Evolutionary conservation across 1,284 basidiomycete genomes (phyloP).

Genomic region (Tilletia indica): DNA sequence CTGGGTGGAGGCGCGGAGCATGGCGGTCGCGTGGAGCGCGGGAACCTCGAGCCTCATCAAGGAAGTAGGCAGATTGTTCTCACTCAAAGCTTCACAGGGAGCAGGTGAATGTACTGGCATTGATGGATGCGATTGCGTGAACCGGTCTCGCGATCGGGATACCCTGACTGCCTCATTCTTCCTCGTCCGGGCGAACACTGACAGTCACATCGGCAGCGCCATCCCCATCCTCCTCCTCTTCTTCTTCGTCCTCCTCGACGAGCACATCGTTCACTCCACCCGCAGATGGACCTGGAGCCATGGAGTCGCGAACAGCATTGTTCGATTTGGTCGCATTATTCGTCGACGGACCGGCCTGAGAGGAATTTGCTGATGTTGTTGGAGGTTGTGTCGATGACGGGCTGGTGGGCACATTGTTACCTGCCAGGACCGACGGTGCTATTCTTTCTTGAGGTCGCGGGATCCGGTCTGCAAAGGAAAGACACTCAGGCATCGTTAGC

Average conservation of each 20-base stretch:
- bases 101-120: too few species aligned
- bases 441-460: slow-evolving; percentile 40
- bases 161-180: background rate
- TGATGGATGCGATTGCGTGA: too few species aligned
- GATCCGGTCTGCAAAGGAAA: slow-evolving; percentile 30
- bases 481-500: background rate
- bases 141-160: too few species aligned
- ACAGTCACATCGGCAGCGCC: background rate
- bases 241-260: slow-evolving; percentile 6
- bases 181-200: slow-evolving; percentile 7
- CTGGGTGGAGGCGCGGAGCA: too few species aligned
- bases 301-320: background rate
- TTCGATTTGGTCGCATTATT: slow-evolving; percentile 22
- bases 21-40: too few species aligned
- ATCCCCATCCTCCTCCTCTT: slow-evolving; percentile 8
- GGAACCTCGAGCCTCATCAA: too few species aligned
- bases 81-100: too few species aligned
- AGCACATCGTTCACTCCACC: slow-evolving; percentile 5
- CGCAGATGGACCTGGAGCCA: background rate
- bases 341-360: slow-evolving; percentile 4
- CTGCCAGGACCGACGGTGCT: background rate
- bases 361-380: background rate
- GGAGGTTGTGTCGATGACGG: background rate
- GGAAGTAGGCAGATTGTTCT: too few species aligned
- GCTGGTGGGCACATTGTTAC: background rate